phyloP scores from a whole-genome alignment of 2,329 filamentous ascomycete genomes.

The Pseudopithomyces maydicus region DNA sequence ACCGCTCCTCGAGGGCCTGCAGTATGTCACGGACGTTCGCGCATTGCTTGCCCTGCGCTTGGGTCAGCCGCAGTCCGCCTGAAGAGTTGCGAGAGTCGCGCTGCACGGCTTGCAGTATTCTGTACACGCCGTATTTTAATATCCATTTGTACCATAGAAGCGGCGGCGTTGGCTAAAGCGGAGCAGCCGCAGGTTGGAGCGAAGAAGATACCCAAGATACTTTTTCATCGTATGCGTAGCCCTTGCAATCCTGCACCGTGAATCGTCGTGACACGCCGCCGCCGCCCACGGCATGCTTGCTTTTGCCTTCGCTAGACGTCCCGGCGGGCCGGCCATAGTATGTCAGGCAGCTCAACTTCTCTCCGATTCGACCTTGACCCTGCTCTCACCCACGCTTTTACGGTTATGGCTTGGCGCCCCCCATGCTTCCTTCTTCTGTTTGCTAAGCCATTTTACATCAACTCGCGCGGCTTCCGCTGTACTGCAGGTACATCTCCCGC shows the following conservation, averaged over 20 bases:
- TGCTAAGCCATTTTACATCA: conserved; percentile 21
- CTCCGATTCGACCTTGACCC: conserved; percentile 8
- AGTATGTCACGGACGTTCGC: conserved; percentile 95
- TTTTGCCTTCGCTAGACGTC: conserved; percentile 17
- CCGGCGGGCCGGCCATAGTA: conserved; percentile 17
- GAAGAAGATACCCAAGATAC: conserved; percentile 40
- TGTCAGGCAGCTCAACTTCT: background rate
- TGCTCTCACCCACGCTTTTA: conserved; percentile 14
- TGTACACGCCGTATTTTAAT: conserved; percentile 26
- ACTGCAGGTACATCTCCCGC: conserved; percentile 25
- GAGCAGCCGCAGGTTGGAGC: conserved; percentile 33
- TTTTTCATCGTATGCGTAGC: conserved; percentile 5
- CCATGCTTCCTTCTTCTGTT: conserved; percentile 10
- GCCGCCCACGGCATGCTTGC: conserved; percentile 19
- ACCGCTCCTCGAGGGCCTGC: conserved; percentile 88
- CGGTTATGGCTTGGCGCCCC: conserved; percentile 16
- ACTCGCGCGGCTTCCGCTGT: conserved; percentile 13
- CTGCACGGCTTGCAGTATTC: conserved; percentile 14
- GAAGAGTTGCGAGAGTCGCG: conserved; percentile 18
- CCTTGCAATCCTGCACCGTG: background rate
- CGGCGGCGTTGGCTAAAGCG: conserved; percentile 22
- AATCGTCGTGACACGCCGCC: conserved; percentile 5
- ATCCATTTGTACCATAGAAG: conserved; percentile 39
- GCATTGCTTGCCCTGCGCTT: conserved; percentile 86
- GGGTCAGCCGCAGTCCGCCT: conserved; percentile 64